Base-by-base conservation (phyloP, 2,329 filamentous ascomycete species). In the Trichophyton mentagrophytes region DNA sequence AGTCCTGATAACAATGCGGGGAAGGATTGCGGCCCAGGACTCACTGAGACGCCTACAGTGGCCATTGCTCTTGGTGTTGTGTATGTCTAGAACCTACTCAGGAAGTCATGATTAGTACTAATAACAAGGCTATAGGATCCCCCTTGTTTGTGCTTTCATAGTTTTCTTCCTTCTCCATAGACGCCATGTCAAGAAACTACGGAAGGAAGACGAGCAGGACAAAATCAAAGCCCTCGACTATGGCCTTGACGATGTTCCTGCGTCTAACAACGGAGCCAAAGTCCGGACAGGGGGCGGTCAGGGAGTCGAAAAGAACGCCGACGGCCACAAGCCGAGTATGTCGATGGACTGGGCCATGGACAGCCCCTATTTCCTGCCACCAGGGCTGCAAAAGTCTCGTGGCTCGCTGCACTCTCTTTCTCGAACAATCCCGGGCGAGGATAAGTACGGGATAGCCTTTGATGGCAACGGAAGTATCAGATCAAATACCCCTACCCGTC, bases 151-250 rank as follows among this genome's bases (percentile, higher is more conserved):
- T 63, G 86, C 88, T 20, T 71, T 87, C 0, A 70, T 84, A 56
- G 81, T 90, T 1, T 77, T 96, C 44, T 69, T 91, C 65, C 86
- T 85, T 69, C 80, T 99, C 40, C 91, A 96, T 71, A 84, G 89
- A 59, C 82, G 89, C 71, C 87, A 90, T 68, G 75, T 88, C 44
- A 84, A 82, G 71, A 90, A 84, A 68, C 79, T 90, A 64, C 79
- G 79, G 60, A 76, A 80, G 62, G 93, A 99, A 75, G 93, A 99
- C 75, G 80, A 82, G 17, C 84, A 87, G 64, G 91, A 96, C 73
- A 89, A 89, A 66, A 89, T 95, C 74, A 91, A 87, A 70, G 93
- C 90, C 0, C 81, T 97, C 70, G 93, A 99, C 72, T 99, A 96
- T 70, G 93, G 93, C 40, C 75, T 96, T 69, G 89, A 87, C 61